Base-by-base conservation (phyloP, 2,329 filamentous ascomycete genomes). In the Leptosphaerulina australis region DNA sequence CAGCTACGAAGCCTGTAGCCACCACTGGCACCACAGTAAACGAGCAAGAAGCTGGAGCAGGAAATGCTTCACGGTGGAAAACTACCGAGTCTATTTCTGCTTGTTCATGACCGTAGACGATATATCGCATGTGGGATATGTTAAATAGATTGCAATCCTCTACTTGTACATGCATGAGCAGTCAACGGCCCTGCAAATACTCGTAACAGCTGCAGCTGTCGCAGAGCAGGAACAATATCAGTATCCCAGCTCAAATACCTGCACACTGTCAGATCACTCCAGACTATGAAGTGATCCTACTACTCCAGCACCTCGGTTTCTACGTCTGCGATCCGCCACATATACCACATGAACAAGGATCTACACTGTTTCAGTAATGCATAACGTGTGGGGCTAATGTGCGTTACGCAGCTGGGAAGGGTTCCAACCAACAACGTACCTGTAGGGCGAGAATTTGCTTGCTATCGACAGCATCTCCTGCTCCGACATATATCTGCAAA, bases 341-440 rank as follows among this genome's bases (percentile, higher is more conserved):
- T 96, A 70, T 96, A 96, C 92, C 92, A 97, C 92, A 97, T 97
- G 67, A 96, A 96, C 33, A 97, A 71, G 63, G 88, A 94, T 67
- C 92, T 87, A 43, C 21, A 21, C 17, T 26, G 5, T n/a, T 7
- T 44, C 38, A 55, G 50, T 25, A n/a, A n/a, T n/a, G n/a, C n/a
- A n/a, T n/a, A n/a, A n/a, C n/a, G n/a, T n/a, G n/a, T n/a, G n/a
- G n/a, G n/a, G n/a, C n/a, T n/a, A n/a, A n/a, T n/a, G n/a, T n/a
- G n/a, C n/a, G n/a, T n/a, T n/a, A n/a, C n/a, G n/a, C n/a, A n/a
- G n/a, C n/a, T n/a, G n/a, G n/a, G n/a, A n/a, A n/a, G n/a, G n/a
- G n/a, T n/a, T n/a, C n/a, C n/a, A n/a, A n/a, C n/a, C n/a, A 49
- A 56, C 9, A 2, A 76, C 76, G 65, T 73, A 85, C 83, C 85